A percentile compares a stretch with the other conserved stretches of the same genome.
phyloP scores from a whole-genome alignment of 208 protist species.

The Trichomonas vaginalis region DNA sequence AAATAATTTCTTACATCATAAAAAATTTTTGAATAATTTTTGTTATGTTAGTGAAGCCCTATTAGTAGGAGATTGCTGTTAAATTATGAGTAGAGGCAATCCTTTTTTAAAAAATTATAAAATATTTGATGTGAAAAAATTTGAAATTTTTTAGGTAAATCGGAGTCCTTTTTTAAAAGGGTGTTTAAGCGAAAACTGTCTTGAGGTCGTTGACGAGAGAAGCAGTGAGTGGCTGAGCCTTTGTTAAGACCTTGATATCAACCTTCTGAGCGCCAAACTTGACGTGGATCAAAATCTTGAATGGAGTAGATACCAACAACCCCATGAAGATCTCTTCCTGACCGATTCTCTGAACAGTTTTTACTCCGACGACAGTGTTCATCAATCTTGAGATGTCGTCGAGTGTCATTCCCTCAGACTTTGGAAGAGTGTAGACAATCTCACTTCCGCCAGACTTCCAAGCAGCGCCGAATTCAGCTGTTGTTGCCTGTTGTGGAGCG shows the following conservation, averaged over 20 bases:
- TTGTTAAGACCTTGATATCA: conserved; percentile 4
- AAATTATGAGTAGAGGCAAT: too few species aligned
- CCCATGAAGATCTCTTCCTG: not conserved
- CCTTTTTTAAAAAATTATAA: too few species aligned
- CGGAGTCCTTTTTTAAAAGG: too few species aligned
- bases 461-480: not conserved
- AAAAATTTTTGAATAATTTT: too few species aligned
- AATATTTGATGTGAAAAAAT: too few species aligned
- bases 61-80: too few species aligned
- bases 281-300: not conserved
- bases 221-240: not conserved
- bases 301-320: not conserved
- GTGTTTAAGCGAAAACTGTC: not conserved
- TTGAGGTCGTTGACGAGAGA: not conserved
- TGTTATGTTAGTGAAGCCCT: too few species aligned
- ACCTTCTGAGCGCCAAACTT: not conserved
- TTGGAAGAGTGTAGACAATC: not conserved
- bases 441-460: not conserved
- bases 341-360: not conserved
- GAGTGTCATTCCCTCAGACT: not conserved
- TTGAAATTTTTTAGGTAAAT: too few species aligned
- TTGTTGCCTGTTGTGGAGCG: not conserved
- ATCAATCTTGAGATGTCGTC: not conserved
- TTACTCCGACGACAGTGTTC: not conserved
- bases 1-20: too few species aligned